Evolutionary conservation across 371 early-diverging fungal species (phyloP), one percentile per base, ranked within the genome.

Genomic region (Nosema granulosis): DNA sequence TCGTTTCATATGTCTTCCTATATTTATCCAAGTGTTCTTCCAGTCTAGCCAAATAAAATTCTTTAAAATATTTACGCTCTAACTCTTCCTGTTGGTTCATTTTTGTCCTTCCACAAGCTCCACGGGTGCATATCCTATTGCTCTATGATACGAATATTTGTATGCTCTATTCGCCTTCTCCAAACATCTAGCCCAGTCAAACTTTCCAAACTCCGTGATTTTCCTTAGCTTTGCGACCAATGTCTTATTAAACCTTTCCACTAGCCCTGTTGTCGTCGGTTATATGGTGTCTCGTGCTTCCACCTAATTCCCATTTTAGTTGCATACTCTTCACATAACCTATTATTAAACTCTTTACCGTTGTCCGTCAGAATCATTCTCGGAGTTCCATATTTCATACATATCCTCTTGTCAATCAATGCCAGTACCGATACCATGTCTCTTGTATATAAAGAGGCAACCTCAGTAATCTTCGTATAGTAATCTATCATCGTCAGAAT

Each of bases 171-270:
- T 24, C 18, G 71, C 22, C 13, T 58, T 50, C 6, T 24, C 3
- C 1, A 71, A 6, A 29, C 57, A 58, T 3, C 24, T 2, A 9
- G 28, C 71, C 71, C 71, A 63, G 31, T 63, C 63, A 52, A 28
- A 50, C 24, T 63, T 49, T 18, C 71, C 59, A 13, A 31, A 71
- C 24, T 71, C 57, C 13, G 61, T 28, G 11, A 71, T 28, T 22
- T 71, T 71, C 65, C 34, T 71, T 37, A 63, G 38, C 32, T 63
- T 63, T 4, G 2, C 24, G 12, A 43, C 37, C 32, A 63, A 13
- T 37, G 71, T 57, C 24, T 22, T 58, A 26, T 71, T 71, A 71
- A 71, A 50, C 11, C 71, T 2, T 35, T 71, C 71, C 12, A 71
- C 71, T 28, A 56, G 16, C 13, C 71, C 62, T 12, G 57, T 56